These are phyloP conservation scores for Stagonosporopsis cucurbitacearum DNA, from an alignment of 2,329 filamentous ascomycete genomes.

Conservation along the genomic window DNA sequence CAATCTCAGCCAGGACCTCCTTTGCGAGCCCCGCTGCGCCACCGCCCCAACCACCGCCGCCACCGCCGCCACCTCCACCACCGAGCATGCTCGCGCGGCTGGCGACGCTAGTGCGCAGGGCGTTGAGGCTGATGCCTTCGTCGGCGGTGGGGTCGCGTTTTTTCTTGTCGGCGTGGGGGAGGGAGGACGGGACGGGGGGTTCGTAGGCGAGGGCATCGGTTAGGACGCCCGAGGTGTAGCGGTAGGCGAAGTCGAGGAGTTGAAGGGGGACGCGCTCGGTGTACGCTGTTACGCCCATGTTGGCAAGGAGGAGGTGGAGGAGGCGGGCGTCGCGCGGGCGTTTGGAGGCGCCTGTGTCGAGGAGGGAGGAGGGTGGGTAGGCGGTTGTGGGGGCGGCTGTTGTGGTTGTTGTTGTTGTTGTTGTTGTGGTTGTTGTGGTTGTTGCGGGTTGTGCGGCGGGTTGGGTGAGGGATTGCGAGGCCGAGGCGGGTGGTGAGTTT, in stretches of 20 bases:
- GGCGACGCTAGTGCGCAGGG: conserved; percentile 75
- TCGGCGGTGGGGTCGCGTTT: conserved; percentile 32
- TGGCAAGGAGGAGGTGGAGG: conserved; percentile 79
- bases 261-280: conserved; percentile 83
- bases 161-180: conserved; percentile 21
- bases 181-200: conserved; percentile 27
- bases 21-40: conserved; percentile 70
- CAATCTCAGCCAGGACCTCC: conserved; percentile 79
- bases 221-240: conserved; percentile 75
- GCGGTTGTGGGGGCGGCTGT: no score
- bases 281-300: conserved; percentile 79
- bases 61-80: conserved; percentile 56
- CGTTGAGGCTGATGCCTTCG: conserved; percentile 66
- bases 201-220: conserved; percentile 61
- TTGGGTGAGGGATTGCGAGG: conserved; percentile 2
- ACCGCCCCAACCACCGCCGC: no score
- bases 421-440: background rate
- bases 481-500: conserved; percentile 40
- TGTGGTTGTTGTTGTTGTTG: conserved; percentile 23
- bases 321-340: conserved; percentile 80
- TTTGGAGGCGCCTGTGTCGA: conserved; percentile 44
- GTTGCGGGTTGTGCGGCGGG: conserved; percentile 22
- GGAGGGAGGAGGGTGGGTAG: conserved; percentile 44
- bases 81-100: conserved; percentile 27
- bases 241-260: conserved; percentile 85